These are phyloP conservation scores for Xerophyta viscosa DNA, from an alignment of 106 monocot genomes.

Conservation along the genomic window DNA sequence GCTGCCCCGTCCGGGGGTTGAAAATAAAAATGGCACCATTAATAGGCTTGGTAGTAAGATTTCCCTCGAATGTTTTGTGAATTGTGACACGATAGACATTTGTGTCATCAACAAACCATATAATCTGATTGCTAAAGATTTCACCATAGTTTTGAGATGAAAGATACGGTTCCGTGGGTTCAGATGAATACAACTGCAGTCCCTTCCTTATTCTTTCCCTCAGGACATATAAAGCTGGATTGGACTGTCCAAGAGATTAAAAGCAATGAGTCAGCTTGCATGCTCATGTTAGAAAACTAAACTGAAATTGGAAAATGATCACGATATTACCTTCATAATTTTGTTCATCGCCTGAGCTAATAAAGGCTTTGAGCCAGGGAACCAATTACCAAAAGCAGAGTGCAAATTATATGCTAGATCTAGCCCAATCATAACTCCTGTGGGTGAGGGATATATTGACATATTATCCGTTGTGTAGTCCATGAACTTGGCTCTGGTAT, in stretches of 20 bases:
- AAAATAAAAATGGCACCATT: constrained; percentile 98
- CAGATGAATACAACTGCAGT: constrained; percentile 95
- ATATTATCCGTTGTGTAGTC: constrained; percentile 98
- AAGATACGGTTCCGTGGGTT: constrained; percentile 95
- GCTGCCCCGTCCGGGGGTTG: constrained; percentile 93
- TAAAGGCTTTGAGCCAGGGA: constrained; percentile 95
- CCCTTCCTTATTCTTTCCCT: constrained; percentile 96
- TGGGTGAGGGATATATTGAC: constrained; percentile 98
- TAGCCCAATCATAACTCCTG: constrained; percentile 93
- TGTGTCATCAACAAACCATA: constrained; percentile 99
- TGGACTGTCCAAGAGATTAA: constrained; percentile 46
- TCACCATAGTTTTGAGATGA: constrained; percentile 99
- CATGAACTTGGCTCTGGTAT: constrained; percentile 98
- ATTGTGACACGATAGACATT: constrained; percentile 98
- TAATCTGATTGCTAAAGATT: constrained; percentile 98
- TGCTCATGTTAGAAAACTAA: neutral
- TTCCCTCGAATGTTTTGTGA: constrained; percentile 98
- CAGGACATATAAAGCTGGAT: constrained; percentile 93
- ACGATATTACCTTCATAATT: constrained; percentile 84
- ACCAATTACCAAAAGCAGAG: constrained; percentile 99
- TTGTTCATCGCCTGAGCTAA: constrained; percentile 98
- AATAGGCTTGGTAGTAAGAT: constrained; percentile 91
- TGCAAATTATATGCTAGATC: constrained; percentile 97
- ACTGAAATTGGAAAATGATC: no score
- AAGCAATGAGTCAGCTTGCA: neutral